These are phyloP conservation scores for Spongispora temasekensis DNA, from an alignment of 1,284 basidiomycete species.

Conservation along the genomic window DNA sequence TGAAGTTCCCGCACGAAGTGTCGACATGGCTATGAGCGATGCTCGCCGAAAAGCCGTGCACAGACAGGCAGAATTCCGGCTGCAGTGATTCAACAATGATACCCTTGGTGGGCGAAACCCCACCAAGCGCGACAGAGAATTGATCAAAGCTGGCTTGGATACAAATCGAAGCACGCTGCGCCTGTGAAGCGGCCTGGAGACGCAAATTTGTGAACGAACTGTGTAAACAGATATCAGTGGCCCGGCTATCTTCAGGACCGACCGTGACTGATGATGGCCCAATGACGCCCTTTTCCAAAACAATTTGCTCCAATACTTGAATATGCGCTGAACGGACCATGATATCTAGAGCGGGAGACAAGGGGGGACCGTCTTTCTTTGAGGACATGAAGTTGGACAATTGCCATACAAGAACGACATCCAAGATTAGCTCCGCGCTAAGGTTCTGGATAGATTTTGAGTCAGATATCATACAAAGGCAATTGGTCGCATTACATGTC, in stretches of 20 bases:
- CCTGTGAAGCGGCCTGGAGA: slow-evolving; percentile 13
- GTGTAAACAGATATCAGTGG: slow-evolving; percentile 23
- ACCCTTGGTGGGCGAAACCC: slow-evolving; percentile 3
- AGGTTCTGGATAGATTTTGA: slow-evolving; percentile 34
- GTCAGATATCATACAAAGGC: not conserved
- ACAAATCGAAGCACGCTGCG: not conserved
- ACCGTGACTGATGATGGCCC: slow-evolving; percentile 3
- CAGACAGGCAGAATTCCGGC: slow-evolving; percentile 23
- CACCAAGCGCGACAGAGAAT: slow-evolving; percentile 17
- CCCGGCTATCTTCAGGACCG: slow-evolving; percentile 4
- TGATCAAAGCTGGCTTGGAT: slow-evolving; percentile 19
- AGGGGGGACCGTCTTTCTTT: slow-evolving; percentile 2
- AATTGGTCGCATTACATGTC: slow-evolving; percentile 38
- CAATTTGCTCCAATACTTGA: slow-evolving; percentile 29
- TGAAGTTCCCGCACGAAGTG: slow-evolving; percentile 31
- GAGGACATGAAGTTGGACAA: slow-evolving; percentile 33
- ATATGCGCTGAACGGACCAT: slow-evolving; percentile 25
- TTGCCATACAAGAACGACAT: slow-evolving; percentile 45
- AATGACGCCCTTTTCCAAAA: slow-evolving; percentile 8
- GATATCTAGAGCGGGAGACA: slow-evolving; percentile 22
- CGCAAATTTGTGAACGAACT: slow-evolving; percentile 19
- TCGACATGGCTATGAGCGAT: slow-evolving; percentile 24
- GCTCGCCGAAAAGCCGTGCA: slow-evolving; percentile 26
- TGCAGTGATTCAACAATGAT: slow-evolving; percentile 8
- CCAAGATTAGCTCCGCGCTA: slow-evolving; percentile 50